A percentile compares a stretch with the other conserved stretches of the same genome.
These are phyloP conservation scores for Colletotrichum limetticola DNA, from an alignment of 2,329 filamentous ascomycete genomes.

Conservation along the genomic window DNA sequence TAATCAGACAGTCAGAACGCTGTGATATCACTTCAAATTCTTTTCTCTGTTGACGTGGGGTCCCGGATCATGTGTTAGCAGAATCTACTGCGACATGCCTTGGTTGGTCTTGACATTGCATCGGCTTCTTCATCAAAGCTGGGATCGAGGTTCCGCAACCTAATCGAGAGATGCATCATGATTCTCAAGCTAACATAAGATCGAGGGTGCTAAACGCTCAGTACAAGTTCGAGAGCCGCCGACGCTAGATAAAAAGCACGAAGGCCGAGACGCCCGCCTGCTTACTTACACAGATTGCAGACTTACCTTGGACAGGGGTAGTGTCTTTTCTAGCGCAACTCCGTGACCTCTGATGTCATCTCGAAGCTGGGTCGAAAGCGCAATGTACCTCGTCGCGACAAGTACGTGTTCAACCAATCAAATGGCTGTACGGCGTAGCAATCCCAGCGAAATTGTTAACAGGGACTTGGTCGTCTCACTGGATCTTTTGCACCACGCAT, in stretches of 20 bases:
- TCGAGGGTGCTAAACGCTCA: not conserved
- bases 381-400: not conserved
- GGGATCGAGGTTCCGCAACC: not conserved
- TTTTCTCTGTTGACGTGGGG: too few relatives aligned
- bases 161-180: not conserved
- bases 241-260: not conserved
- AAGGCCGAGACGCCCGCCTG: not conserved
- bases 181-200: not conserved
- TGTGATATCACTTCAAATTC: too few relatives aligned
- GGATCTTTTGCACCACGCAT: slow-evolving; percentile 1
- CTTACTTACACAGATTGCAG: not conserved
- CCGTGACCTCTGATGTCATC: slow-evolving; percentile 17
- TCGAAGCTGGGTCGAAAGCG: fast-evolving
- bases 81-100: not conserved
- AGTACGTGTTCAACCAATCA: not conserved
- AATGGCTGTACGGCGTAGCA: not conserved
- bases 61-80: too few relatives aligned
- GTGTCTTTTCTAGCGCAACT: not conserved
- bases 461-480: not conserved
- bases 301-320: not conserved
- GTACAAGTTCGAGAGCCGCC: not conserved
- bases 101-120: not conserved
- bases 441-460: not conserved
- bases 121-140: fast-evolving
- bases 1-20: too few relatives aligned